phyloP scores from a whole-genome alignment of 2,329 filamentous ascomycete genomes.

The Pyrenophora tritici-repentis region DNA sequence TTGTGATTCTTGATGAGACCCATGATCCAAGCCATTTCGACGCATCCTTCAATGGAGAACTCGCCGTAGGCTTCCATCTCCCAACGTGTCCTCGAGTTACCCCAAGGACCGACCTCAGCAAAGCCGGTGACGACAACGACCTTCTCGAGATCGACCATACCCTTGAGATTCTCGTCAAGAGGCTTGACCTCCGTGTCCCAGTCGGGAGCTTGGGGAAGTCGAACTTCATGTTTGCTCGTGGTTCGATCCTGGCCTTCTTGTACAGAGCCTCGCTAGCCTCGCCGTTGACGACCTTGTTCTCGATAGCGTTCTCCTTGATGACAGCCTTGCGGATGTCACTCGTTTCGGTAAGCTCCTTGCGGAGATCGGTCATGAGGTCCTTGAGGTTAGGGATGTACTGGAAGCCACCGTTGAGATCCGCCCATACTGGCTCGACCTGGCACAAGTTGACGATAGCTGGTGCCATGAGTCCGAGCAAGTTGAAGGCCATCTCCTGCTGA shows the following conservation, averaged over 20 bases:
- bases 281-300: conserved; percentile 97
- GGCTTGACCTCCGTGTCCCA: conserved; percentile 92
- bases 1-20: conserved; percentile 99
- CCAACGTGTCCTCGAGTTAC: conserved; percentile 97
- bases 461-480: conserved; percentile 93
- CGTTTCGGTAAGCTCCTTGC: conserved; percentile 92
- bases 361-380: conserved; percentile 87
- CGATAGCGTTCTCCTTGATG: conserved; percentile 91
- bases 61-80: conserved; percentile 98
- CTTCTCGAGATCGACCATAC: conserved; percentile 98
- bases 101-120: conserved; percentile 94
- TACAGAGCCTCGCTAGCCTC: conserved; percentile 90
- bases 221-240: conserved; percentile 96
- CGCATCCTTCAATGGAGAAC: conserved; percentile 95
- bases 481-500: conserved; percentile 99
- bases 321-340: conserved; percentile 93
- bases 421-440: conserved; percentile 93
- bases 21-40: conserved; percentile 99
- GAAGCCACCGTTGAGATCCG: conserved; percentile 94
- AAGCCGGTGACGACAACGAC: conserved; percentile 98
- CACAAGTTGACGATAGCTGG: conserved; percentile 93
- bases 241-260: conserved; percentile 91
- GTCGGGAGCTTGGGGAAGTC: conserved; percentile 90
- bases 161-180: conserved; percentile 87
- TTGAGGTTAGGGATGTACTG: conserved; percentile 98